Evolutionary conservation across 257 asterid genomes (phyloP).

Genomic region (Lithospermum erythrorhizon): DNA sequence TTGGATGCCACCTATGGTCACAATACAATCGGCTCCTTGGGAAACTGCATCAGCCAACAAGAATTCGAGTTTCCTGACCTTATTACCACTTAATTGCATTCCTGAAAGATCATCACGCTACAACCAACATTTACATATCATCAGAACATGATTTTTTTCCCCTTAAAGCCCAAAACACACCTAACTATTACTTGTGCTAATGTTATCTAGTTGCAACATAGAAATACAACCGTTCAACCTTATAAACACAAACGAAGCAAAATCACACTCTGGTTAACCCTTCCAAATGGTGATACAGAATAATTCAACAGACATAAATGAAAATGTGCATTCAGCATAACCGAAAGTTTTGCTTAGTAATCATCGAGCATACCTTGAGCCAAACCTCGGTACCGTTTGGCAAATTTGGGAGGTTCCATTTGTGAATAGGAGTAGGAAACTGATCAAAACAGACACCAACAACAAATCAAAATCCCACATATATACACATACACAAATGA

Average conservation of each 20-base stretch:
- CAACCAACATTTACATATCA: neutral
- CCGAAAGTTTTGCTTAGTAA: neutral
- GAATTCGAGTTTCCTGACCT: slow-evolving; percentile 95
- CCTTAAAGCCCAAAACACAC: neutral
- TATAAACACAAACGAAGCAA: neutral
- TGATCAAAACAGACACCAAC: slow-evolving; percentile 6
- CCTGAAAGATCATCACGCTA: slow-evolving; percentile 98
- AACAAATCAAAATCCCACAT: neutral
- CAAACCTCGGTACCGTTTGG: slow-evolving; percentile 78
- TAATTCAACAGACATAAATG: neutral
- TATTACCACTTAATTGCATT: slow-evolving; percentile 96
- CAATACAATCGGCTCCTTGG: slow-evolving; percentile 77
- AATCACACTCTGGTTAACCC: no score
- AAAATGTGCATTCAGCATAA: neutral
- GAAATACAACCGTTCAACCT: neutral
- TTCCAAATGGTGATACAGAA: neutral
- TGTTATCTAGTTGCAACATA: neutral
- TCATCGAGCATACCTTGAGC: slow-evolving; percentile 50
- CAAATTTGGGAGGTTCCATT: slow-evolving; percentile 87
- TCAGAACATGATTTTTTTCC: neutral
- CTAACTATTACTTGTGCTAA: neutral
- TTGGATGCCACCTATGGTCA: slow-evolving; percentile 94
- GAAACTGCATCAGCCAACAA: slow-evolving; percentile 93
- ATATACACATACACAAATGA: neutral
- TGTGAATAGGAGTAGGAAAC: slow-evolving; percentile 96